Conservation (phyloP, 73 alveolate species). For the Halteria grandinella region DNA sequence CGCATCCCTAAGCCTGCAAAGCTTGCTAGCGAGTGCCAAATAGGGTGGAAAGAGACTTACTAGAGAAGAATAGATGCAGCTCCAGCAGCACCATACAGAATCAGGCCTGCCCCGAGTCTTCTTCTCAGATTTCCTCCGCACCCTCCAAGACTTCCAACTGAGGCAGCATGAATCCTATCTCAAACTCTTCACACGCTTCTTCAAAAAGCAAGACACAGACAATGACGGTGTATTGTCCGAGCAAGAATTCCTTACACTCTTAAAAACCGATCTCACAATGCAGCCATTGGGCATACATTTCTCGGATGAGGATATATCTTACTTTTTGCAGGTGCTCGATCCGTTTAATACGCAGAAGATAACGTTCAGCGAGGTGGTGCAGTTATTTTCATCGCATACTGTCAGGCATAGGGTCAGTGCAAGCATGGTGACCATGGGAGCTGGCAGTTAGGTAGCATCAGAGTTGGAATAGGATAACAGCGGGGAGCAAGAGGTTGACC, state of each 20-base stretch:
- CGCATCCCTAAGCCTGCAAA: too few species aligned
- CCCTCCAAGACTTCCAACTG: constrained; percentile 83
- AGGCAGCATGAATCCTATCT: constrained; percentile 85
- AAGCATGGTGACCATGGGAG: too few species aligned
- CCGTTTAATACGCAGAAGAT: constrained; percentile 95
- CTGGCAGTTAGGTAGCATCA: too few species aligned
- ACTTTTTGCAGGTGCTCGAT: constrained; percentile 87
- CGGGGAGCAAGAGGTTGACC: too few species aligned
- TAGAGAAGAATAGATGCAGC: constrained; percentile 5
- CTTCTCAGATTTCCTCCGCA: constrained; percentile 68
- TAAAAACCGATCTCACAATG: too few species aligned
- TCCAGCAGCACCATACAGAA: background rate
- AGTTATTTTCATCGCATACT: too few species aligned
- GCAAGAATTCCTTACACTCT: constrained; percentile 31
- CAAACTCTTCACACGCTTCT: constrained; percentile 75
- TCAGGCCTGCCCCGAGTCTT: constrained; percentile 45
- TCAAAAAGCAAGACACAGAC: constrained; percentile 83
- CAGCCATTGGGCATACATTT: background rate
- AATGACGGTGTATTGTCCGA: constrained; percentile 86
- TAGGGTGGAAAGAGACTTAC: constrained; percentile 1
- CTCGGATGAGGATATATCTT: constrained; percentile 19
- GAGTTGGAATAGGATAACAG: too few species aligned
- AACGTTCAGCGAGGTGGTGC: constrained; percentile 95
- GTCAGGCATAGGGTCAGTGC: too few species aligned
- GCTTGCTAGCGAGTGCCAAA: too few species aligned